Evolutionary conservation across 495 filamentous ascomycete genomes (phyloP), one percentile per base, ranked within the genome.

Genomic region (Penicillium paxilli): DNA sequence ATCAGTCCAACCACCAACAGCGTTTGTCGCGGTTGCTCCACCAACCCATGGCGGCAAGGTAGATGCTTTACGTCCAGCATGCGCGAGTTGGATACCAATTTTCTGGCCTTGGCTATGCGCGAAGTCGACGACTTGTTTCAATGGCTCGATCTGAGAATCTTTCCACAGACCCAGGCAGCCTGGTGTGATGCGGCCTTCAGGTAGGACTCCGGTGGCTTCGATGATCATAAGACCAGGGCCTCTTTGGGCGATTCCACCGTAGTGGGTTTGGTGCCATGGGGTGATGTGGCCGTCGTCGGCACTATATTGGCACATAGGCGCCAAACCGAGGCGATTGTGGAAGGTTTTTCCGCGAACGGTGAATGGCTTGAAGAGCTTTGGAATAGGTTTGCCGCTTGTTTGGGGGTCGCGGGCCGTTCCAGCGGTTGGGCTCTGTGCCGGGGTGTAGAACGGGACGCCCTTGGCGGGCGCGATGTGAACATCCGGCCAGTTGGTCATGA

Each of bases 161-260:
- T 33, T 53, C 51, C 51, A 53, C 20, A 89, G 60, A 1, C 87
- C 86, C 7, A 70, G 59, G 54, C 83, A 80, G 55, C 86, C 72
- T 0, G 86, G 85, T 1, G 84, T 82, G 66, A 88, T 89, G 6
- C 87, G 71, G 7, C 87, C 87, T 56, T 87, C 72, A 1, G 86
- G 70, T 1, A 72, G 58, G 14, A 89, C 82, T 4, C 79, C 73
- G 2, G 85, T 86, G 14, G 86, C 84, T 69, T 90, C 87, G 9
- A 87, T 71, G 52, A 87, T 78, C 10, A 77, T 53, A 5, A 88
- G 67, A 2, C 78, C 80, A 0, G 83, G 75, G 16, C 87, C 87
- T 3, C 82, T 72, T 35, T 67, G 64, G 7, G 74, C 68, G 38
- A 83, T 80, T n/a, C 76, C 77, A 11, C 72, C 72, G 25, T 73